Evolutionary conservation across 345 rosid species (phyloP), one percentile per base, ranked within the genome.

Genomic region (Eucalyptus erythrocorys): DNA sequence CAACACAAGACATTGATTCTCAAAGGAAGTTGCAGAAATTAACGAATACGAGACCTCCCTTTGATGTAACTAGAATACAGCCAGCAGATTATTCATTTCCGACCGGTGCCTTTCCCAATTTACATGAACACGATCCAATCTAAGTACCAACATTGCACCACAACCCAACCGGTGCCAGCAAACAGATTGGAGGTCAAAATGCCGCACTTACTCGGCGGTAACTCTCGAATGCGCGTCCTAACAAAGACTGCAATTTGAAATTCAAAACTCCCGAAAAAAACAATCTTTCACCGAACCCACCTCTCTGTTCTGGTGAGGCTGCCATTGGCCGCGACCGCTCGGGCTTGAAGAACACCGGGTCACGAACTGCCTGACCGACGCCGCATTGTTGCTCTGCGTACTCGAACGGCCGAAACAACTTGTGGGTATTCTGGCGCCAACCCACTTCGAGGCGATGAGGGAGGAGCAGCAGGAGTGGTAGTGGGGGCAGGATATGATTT

Each of bases 401-500:
- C 81, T 89, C 40, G 85, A 53, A 37, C 88, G 88, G 79, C 88
- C 61, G 59, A 89, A 27, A 84, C 64, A 91, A 55, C 42, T 93
- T 30, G 68, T 71, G 88, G 96, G 92, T 30, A 86, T 27, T 80
- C 13, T 92, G n/a, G 92, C 90, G 59, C 85, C 90, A 71, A 76
- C 17, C 87, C 91, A 86, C 57, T 90, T 93, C 42, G 91, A 91
- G 50, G 91, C 86, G 68, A 95, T 79, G 71, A 90, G 90, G 89
- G 93, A 91, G 26, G 92, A 92, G 80, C 84, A 55, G 61, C 61
- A 92, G 53, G 86, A 61, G 87, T 27, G 76, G 64, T 48, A 51
- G 87, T 16, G 88, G 87, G 90, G 93, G 90, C 95, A 94, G 53
- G 91, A 93, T 82, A 93, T 66, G 66, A 90, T 42, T n/a, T 94